Base-by-base conservation (phyloP, 352 stramenopile genomes). In the Globisporangium alternatum region DNA sequence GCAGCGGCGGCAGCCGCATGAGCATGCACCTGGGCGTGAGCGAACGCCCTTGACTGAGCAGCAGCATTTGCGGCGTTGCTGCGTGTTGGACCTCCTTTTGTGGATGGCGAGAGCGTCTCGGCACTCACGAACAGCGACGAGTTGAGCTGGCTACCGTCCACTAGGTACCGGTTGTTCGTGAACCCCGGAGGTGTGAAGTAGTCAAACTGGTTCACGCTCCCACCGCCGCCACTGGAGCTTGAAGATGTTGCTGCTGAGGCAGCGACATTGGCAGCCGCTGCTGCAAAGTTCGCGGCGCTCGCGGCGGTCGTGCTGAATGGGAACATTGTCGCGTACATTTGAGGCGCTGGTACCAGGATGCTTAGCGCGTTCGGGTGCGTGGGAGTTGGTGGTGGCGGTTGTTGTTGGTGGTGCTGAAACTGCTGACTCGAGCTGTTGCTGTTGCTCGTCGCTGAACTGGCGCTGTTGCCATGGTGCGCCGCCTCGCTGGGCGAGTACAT, bases 171-270 rank as follows among this genome's bases (percentile, higher is more conserved):
- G 25, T 66, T 76, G 31, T 54, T 69, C 31, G 49, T 67, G 53
- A 81, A 83, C 0, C 69, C 72, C n/a, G 78, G 82, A 0, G 81
- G 81, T 13, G 81, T 88, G 43, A 88, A 89, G 68, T 83, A 89
- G 60, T 90, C 74, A 49, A 84, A 76, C 54, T 66, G 56, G 25
- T 66, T 67, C 13, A 60, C 56, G 2, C 45, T 43, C 19, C n/a
- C 3, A 25, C 15, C 10, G 33, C 10, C 30, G 17, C 12, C 56
- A 64, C 12, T 71, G 30, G 30, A 51, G 37, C 19, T 54, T 13
- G 22, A 25, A 4, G 37, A 33, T 3, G 31, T 33, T 44, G 57
- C 13, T 56, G 25, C 22, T 52, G 28, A 19, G 19, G 25, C 39
- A 37, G 22, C 39, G 7, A 28, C 30, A 30, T 39, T 39, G 35